A percentile compares a stretch with the other conserved stretches of the same genome.
These are phyloP conservation scores for Acer saccharum DNA, from an alignment of 345 rosid genomes.

Conservation along the genomic window DNA sequence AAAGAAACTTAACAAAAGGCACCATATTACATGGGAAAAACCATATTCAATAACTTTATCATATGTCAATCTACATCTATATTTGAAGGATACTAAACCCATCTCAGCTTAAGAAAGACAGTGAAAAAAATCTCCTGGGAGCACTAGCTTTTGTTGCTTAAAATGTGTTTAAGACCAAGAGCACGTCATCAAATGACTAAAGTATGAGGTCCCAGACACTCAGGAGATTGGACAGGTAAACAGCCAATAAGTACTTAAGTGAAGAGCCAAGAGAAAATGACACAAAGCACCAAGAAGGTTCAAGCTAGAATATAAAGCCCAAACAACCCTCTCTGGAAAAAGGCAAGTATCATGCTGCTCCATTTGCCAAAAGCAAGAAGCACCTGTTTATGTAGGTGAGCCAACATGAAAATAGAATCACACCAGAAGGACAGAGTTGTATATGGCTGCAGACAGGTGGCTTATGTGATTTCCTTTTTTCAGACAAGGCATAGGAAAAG, in stretches of 20 bases:
- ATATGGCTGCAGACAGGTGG: too few species aligned
- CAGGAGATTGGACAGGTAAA: neutral
- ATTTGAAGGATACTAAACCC: neutral
- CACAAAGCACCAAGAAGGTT: neutral
- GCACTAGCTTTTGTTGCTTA: neutral
- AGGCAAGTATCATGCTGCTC: neutral
- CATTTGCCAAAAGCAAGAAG: neutral
- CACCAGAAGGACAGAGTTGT: too few species aligned
- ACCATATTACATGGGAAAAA: neutral
- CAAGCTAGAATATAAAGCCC: neutral
- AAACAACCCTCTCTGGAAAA: neutral
- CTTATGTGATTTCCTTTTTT: too few species aligned
- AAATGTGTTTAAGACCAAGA: neutral
- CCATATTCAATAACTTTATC: neutral
- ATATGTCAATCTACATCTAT: neutral
- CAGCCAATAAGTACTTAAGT: neutral
- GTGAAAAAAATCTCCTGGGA: neutral
- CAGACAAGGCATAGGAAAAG: too few species aligned
- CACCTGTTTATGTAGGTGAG: neutral
- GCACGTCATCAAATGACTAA: neutral
- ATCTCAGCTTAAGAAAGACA: neutral
- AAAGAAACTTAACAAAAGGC: neutral
- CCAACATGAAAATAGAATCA: neutral
- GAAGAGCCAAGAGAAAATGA: neutral
- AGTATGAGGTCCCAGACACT: too few species aligned